Conservation (phyloP, 345 rosid genomes). For the Ceriops zippeliana region DNA sequence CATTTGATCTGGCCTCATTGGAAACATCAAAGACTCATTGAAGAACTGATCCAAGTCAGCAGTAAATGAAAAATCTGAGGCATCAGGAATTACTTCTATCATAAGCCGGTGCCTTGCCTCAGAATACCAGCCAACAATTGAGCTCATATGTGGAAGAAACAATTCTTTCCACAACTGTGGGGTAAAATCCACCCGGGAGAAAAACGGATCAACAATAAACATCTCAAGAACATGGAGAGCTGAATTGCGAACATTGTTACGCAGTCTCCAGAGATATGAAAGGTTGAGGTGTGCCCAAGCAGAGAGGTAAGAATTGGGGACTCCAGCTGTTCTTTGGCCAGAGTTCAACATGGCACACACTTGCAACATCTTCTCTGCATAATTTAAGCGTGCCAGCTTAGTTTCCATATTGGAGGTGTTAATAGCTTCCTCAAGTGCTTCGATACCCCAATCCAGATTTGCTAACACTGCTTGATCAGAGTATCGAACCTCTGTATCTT, state of each 20-base stretch:
- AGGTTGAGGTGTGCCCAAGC: conserved; percentile 70
- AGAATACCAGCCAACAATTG: conserved; percentile 65
- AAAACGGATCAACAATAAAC: conserved; percentile 65
- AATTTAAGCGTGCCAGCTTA: conserved; percentile 48
- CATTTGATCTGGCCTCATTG: conserved; percentile 59
- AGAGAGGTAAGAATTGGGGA: conserved; percentile 64
- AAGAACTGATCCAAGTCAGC: conserved; percentile 56
- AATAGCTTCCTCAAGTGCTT: conserved; percentile 69
- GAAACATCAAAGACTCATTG: conserved; percentile 46
- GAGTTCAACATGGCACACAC: conserved; percentile 60
- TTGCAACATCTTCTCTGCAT: conserved; percentile 68
- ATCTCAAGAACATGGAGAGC: conserved; percentile 53
- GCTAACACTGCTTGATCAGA: conserved; percentile 69
- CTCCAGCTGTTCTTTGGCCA: conserved; percentile 57
- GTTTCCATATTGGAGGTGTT: conserved; percentile 54
- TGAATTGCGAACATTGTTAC: conserved; percentile 33
- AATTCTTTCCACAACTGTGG: conserved; percentile 62
- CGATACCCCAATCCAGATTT: conserved; percentile 66
- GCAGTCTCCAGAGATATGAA: conserved; percentile 53
- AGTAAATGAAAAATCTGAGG: conserved; percentile 50
- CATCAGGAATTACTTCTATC: conserved; percentile 56
- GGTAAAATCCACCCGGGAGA: conserved; percentile 58
- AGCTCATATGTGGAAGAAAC: conserved; percentile 62
- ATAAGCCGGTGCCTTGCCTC: conserved; percentile 54
- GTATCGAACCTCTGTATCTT: conserved; percentile 44